Evolutionary conservation across 768 basidiomycete species (phyloP).

Genomic region (Cystofilobasidium capitatum): DNA sequence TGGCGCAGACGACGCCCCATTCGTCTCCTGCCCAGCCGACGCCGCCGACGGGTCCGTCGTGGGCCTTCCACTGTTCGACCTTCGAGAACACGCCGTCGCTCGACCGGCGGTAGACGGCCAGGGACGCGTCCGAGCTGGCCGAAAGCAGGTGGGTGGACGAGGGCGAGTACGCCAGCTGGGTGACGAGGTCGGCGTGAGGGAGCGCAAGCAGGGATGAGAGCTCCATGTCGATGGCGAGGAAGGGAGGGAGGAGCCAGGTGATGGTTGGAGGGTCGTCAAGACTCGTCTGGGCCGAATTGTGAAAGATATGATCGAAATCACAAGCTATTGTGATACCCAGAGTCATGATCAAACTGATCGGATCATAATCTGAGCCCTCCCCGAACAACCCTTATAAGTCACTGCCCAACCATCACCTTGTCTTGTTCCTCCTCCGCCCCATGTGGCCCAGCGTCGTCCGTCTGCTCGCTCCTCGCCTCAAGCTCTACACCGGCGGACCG

Average conservation of each 20-base stretch:
- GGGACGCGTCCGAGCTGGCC: conserved; percentile 28
- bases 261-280: no score
- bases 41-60: conserved; percentile 1
- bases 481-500: conserved; percentile 13
- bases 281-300: no score
- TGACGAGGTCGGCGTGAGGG: conserved; percentile 29
- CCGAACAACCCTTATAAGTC: no score
- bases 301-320: no score
- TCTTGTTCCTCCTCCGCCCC: no score
- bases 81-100: not conserved
- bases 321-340: no score
- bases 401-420: no score
- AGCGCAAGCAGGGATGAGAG: not conserved
- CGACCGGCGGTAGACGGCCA: not conserved
- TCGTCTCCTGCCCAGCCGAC: not conserved
- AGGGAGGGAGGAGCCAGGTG: no score
- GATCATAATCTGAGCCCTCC: no score
- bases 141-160: conserved; percentile 30
- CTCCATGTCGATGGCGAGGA: not conserved
- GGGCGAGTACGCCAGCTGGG: conserved; percentile 29
- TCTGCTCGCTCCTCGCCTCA: not conserved
- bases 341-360: no score
- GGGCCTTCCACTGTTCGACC: not conserved
- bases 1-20: not conserved
- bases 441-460: no score